These are phyloP conservation scores for Komagataella populi DNA, from an alignment of 805 yeast genomes.

Conservation along the genomic window DNA sequence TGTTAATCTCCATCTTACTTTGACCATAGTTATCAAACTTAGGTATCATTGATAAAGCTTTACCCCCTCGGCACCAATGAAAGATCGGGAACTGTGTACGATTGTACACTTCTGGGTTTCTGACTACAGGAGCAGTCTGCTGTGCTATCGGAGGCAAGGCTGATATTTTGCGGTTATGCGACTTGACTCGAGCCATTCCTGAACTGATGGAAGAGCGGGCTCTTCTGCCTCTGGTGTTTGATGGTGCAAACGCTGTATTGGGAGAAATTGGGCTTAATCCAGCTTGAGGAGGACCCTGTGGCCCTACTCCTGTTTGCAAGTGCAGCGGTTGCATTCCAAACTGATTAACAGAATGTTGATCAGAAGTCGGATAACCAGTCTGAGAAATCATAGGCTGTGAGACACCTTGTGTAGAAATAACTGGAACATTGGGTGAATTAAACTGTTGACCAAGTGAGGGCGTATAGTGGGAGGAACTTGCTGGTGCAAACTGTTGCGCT, in stretches of 20 bases:
- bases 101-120: not conserved
- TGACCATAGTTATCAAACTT: constrained; percentile 21
- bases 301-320: not conserved
- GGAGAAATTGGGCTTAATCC: not conserved
- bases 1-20: constrained; percentile 19
- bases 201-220: constrained; percentile 1
- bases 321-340: not conserved
- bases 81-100: constrained; percentile 45
- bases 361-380: not conserved
- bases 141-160: not conserved
- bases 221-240: not conserved
- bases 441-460: not conserved
- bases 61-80: constrained; percentile 42
- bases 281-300: not conserved
- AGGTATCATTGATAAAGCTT: constrained; percentile 31
- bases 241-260: not conserved
- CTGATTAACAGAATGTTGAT: not conserved
- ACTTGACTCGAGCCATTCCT: not conserved
- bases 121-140: not conserved
- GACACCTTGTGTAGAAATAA: not conserved
- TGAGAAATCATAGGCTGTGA: not conserved
- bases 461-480: not conserved
- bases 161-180: not conserved
- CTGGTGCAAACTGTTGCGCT: not conserved
- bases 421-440: not conserved